These are phyloP conservation scores for Fraxinus quadrangulata DNA, from an alignment of 257 asterid species.

Conservation along the genomic window DNA sequence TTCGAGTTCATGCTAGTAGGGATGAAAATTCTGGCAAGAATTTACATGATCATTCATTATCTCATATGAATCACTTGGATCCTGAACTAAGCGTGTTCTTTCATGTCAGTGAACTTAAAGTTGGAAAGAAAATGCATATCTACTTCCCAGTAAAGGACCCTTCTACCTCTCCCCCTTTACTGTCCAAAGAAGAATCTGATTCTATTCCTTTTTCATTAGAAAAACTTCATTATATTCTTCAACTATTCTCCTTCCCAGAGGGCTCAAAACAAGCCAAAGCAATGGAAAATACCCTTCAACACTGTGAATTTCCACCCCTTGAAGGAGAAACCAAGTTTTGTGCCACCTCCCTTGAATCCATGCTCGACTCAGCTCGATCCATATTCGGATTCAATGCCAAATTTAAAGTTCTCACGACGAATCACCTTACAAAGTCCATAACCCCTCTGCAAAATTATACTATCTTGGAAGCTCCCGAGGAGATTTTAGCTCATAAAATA, in stretches of 20 bases:
- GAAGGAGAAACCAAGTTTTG: constrained; percentile 75
- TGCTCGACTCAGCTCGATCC: constrained; percentile 52
- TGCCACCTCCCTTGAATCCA: constrained; percentile 66
- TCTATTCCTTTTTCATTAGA: constrained; percentile 67
- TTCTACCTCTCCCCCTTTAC: constrained; percentile 59
- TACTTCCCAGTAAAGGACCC: constrained; percentile 58
- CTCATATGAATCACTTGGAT: constrained; percentile 30
- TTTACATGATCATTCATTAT: constrained; percentile 22
- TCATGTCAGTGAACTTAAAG: constrained; percentile 40
- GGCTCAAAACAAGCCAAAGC: constrained; percentile 68
- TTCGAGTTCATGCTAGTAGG: constrained; percentile 17
- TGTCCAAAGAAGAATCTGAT: constrained; percentile 60
- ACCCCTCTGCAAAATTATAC: constrained; percentile 62
- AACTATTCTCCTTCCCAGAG: constrained; percentile 45
- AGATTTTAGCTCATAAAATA: constrained; percentile 35
- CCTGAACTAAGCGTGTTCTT: constrained; percentile 68
- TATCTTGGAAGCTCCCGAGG: constrained; percentile 36
- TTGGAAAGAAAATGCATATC: constrained; percentile 50
- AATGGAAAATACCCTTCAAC: constrained; percentile 56
- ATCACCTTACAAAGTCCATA: constrained; percentile 32
- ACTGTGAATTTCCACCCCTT: constrained; percentile 63
- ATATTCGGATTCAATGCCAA: constrained; percentile 37
- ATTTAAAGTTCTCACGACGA: constrained; percentile 51
- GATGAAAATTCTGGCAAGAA: constrained; percentile 14
- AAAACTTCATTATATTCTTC: constrained; percentile 44